Evolutionary conservation across 768 basidiomycete genomes (phyloP).

Genomic region (Epithele typhae): DNA sequence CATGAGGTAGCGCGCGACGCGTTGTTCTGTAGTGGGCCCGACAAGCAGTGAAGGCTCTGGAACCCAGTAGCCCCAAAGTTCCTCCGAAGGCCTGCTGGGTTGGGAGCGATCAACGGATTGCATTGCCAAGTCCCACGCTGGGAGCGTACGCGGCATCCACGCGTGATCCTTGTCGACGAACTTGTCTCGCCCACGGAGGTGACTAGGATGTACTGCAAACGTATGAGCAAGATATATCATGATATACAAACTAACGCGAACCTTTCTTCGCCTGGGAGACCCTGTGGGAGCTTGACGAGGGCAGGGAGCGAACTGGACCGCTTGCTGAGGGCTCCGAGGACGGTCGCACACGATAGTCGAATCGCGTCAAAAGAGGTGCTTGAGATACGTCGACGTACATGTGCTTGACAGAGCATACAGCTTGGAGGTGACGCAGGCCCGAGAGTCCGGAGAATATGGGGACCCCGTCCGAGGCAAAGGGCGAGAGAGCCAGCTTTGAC

Average conservation of each 20-base stretch:
- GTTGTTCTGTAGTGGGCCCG: neutral
- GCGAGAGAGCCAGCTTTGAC: too few relatives aligned
- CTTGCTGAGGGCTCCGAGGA: neutral
- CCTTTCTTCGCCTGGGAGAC: too few relatives aligned
- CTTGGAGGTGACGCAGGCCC: neutral
- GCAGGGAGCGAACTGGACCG: too few relatives aligned
- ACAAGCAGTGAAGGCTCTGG: neutral
- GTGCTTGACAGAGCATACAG: neutral
- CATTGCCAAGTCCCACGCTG: neutral
- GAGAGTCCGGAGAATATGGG: neutral
- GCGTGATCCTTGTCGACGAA: neutral
- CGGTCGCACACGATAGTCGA: neutral
- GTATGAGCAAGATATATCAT: too few relatives aligned
- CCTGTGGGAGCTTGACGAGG: too few relatives aligned
- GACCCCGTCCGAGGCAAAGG: neutral
- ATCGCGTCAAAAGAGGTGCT: neutral
- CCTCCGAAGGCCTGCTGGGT: neutral
- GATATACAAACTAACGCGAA: too few relatives aligned
- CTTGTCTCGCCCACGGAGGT: neutral
- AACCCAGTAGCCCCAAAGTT: slow-evolving; percentile 2
- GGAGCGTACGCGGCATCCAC: neutral
- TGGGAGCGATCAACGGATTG: neutral
- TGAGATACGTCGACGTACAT: neutral
- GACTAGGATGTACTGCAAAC: neutral
- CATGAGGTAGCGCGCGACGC: neutral